Conservation (phyloP, 768 basidiomycete genomes). For the Leucosporidium scottii region DNA sequence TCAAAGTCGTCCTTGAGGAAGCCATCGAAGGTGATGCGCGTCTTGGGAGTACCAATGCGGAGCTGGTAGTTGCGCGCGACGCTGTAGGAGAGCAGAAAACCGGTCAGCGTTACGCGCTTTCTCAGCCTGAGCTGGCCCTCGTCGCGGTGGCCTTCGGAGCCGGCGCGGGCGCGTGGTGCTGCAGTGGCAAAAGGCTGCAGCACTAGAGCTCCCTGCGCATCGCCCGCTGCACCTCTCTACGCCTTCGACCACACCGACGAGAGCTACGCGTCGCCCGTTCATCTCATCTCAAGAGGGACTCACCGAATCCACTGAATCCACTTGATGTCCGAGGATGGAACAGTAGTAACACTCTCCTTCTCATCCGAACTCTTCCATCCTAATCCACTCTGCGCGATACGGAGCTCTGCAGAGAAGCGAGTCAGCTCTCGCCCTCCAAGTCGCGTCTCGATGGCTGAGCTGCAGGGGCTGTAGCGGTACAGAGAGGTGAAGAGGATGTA, state of each 20-base stretch:
- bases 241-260: neutral
- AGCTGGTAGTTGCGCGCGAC: slow-evolving; percentile 91
- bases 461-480: no score
- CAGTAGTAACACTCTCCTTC: slow-evolving; percentile 53
- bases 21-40: slow-evolving; percentile 80
- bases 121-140: no score
- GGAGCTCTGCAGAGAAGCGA: slow-evolving; percentile 46
- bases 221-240: no score
- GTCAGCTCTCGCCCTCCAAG: no score
- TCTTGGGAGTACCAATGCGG: slow-evolving; percentile 69
- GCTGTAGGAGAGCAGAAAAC: slow-evolving; percentile 32
- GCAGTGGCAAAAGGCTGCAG: no score
- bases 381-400: slow-evolving; percentile 80
- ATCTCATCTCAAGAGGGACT: slow-evolving; percentile 33
- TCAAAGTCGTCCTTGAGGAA: slow-evolving; percentile 84
- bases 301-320: slow-evolving; percentile 79
- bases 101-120: no score
- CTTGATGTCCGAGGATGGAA: slow-evolving; percentile 67
- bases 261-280: slow-evolving; percentile 34
- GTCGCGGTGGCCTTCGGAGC: no score
- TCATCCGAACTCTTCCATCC: slow-evolving; percentile 76
- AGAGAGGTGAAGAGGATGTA: no score
- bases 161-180: no score
- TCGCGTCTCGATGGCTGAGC: no score
- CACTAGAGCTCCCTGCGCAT: no score